Conservation (phyloP, 495 filamentous ascomycete genomes). For the Emericellopsis terricola region DNA sequence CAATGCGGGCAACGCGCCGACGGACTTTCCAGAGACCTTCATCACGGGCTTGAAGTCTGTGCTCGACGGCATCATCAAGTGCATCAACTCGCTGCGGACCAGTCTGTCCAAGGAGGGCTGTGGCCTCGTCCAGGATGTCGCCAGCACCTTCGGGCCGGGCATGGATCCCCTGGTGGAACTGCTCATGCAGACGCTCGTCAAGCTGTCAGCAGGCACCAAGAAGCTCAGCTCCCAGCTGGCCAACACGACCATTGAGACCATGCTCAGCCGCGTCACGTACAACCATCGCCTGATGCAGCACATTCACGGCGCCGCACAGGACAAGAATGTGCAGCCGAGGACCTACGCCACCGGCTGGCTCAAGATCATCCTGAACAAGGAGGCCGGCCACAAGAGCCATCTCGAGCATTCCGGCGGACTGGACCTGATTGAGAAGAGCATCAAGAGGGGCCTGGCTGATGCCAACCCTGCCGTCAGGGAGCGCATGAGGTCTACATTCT, state of each 20-base stretch:
- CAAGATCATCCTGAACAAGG: conserved; percentile 58
- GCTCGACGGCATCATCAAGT: conserved; percentile 82
- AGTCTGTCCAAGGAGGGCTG: conserved; percentile 77
- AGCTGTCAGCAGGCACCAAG: conserved; percentile 71
- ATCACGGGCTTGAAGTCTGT: conserved; percentile 49
- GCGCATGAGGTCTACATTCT: conserved; percentile 66
- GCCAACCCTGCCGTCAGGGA: conserved; percentile 77
- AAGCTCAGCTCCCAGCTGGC: conserved; percentile 73
- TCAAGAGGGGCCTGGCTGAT: conserved; percentile 73
- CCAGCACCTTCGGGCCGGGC: conserved; percentile 50
- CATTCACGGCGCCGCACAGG: conserved; percentile 57
- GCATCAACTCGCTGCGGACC: conserved; percentile 68
- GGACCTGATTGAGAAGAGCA: conserved; percentile 67
- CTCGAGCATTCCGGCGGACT: conserved; percentile 71
- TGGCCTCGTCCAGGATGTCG: conserved; percentile 71
- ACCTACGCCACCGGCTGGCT: conserved; percentile 70
- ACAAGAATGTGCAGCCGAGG: conserved; percentile 80
- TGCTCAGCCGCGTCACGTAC: conserved; percentile 65
- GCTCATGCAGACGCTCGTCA: conserved; percentile 74
- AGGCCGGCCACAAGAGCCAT: conserved; percentile 55
- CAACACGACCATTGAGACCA: conserved; percentile 53
- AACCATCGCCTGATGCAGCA: conserved; percentile 67
- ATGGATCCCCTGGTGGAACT: conserved; percentile 85
- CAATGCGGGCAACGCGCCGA: conserved; percentile 65
- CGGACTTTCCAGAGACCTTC: conserved; percentile 53